Base-by-base conservation (phyloP, 345 rosid genomes). In the Hibiscus syriacus region DNA sequence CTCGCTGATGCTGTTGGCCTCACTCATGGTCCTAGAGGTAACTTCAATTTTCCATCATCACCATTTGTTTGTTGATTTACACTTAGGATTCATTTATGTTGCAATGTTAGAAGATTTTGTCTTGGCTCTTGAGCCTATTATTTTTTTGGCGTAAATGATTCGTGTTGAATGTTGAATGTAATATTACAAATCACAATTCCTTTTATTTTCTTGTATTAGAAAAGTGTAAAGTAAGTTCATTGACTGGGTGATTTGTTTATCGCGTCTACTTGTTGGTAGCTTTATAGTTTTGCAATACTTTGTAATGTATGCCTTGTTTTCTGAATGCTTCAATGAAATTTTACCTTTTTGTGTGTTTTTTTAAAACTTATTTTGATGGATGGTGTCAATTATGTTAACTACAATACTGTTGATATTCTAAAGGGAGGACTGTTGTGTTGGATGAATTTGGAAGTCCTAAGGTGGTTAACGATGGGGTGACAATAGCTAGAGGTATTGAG, bases 1-100 rank as follows among this genome's bases (percentile, higher is more conserved):
- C 97, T 95, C 69, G 87, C 97, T 36, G 99, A 95, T 74, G 85
- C 82, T 39, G 99, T 95, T 34, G 98, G 82, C 32, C 93, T 95
- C 56, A 95, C 98, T 55, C 98, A 92, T 39, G 99, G 99, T 16
- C 99, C 99, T 2, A 84, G 98, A 80, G 99, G 98, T 95, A 83
- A 52, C 55, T 38, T 52, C 50, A 4, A 3, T 39, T 13, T 57
- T 29, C 55, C 25, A 7, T 50, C 17, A 41, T 26, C 39, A 6
- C 6, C 22, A 48, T 46, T 63, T 66, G 5, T 45, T 45, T 45
- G 29, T 52, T 17, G 4, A 0, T 29, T 2, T 26, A 61, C n/a
- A 41, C 25, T 22, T 25, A 5, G 32, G 6, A 26, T 7, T 65
- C 27, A 4, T 29, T 29, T 48, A 10, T 14, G 9, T 46, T 64